Evolutionary conservation across 1,284 basidiomycete genomes (phyloP).

Genomic region (Puccinia horiana): DNA sequence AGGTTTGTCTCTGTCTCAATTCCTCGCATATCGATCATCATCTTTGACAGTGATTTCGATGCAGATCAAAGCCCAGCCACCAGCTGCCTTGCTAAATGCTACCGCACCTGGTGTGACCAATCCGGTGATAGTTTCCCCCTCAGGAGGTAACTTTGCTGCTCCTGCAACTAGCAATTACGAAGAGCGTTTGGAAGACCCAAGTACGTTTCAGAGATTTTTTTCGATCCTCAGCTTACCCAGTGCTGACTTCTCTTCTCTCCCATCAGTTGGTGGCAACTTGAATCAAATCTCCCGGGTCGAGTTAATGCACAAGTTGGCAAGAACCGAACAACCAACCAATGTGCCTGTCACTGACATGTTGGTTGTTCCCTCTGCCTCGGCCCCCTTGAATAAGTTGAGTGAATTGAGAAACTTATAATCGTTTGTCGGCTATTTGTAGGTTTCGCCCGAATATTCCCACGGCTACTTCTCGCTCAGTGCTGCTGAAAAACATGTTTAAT

Average conservation of each 20-base stretch:
- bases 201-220: constrained; percentile 33
- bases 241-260: constrained; percentile 22
- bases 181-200: constrained; percentile 51
- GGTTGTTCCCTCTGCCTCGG: constrained; percentile 41
- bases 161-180: constrained; percentile 71
- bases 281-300: constrained; percentile 93
- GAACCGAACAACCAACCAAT: constrained; percentile 67
- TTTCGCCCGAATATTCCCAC: constrained; percentile 58
- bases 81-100: constrained; percentile 40
- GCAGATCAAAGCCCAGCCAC: constrained; percentile 51
- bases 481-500: constrained; percentile 94
- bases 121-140: constrained; percentile 28
- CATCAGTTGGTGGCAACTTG: constrained; percentile 67
- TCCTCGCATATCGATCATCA: neutral
- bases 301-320: constrained; percentile 98
- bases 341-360: constrained; percentile 60
- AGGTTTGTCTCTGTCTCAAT: constrained; percentile 5
- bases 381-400: neutral
- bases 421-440: constrained; percentile 56
- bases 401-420: neutral
- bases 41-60: neutral
- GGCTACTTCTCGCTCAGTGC: constrained; percentile 71
- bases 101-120: constrained; percentile 36
- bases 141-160: constrained; percentile 66
- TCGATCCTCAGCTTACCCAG: constrained; percentile 29